These are phyloP conservation scores for Corylus americana DNA, from an alignment of 306 rosid species.

Conservation along the genomic window DNA sequence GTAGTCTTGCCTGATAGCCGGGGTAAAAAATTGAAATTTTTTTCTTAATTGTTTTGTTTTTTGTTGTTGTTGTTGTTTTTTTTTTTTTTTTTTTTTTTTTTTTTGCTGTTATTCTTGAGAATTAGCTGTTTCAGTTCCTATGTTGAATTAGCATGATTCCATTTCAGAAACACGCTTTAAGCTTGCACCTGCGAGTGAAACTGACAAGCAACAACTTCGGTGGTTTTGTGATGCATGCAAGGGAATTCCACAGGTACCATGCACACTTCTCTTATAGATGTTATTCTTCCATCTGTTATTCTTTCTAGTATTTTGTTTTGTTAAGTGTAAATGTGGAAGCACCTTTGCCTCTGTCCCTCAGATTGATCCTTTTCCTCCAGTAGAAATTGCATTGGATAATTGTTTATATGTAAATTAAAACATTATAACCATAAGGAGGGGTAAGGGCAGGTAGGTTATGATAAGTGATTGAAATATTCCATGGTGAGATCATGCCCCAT, in stretches of 20 bases:
- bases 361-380: slow-evolving; percentile 16
- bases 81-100: slow-evolving; percentile 15
- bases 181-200: slow-evolving; percentile 83
- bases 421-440: background rate
- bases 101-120: background rate
- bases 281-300: slow-evolving; percentile 16
- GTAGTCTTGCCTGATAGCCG: slow-evolving; percentile 7
- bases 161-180: slow-evolving; percentile 70
- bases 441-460: background rate
- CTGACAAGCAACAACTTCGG: slow-evolving; percentile 72
- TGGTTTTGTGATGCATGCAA: slow-evolving; percentile 95
- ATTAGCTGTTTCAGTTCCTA: slow-evolving; percentile 17
- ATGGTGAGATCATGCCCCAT: background rate
- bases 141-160: slow-evolving; percentile 26
- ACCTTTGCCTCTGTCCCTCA: slow-evolving; percentile 10
- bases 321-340: slow-evolving; percentile 19
- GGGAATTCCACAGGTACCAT: slow-evolving; percentile 86
- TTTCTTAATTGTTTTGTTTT: background rate
- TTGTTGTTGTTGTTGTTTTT: background rate
- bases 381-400: slow-evolving; percentile 18
- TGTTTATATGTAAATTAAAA: background rate
- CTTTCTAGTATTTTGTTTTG: background rate
- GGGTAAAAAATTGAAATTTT: slow-evolving; percentile 8
- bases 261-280: slow-evolving; percentile 4
- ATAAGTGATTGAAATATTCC: slow-evolving; percentile 1